Base-by-base conservation (phyloP, 768 basidiomycete genomes). In the Naganishia friedmannii region DNA sequence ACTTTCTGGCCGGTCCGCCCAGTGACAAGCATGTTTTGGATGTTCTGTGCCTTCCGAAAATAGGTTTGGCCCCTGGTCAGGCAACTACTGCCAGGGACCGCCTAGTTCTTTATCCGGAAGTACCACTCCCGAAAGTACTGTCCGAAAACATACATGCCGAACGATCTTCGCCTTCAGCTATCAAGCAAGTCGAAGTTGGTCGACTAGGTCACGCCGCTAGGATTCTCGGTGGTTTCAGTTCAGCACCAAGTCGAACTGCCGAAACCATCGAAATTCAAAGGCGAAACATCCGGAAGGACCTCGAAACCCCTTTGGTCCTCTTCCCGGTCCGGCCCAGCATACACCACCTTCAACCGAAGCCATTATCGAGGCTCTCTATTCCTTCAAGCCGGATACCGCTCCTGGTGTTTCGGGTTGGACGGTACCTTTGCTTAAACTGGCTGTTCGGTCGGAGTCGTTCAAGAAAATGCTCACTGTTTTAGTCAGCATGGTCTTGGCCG, bases 331-430 rank as follows among this genome's bases (percentile, higher is more conserved):
- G 10, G n/a, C 34, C 6, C 15, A n/a, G 3, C 57, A 58, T 34
- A 29, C 57, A 3, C 21, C 57, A 9, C 57, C 57, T 7, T 39
- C 57, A 15, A 39, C 57, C 19, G 57, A 58, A 58, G 57, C 34
- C 15, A 65, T 65, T n/a, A 23, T 26, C 37, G 63, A 28, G 42
- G 63, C 48, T 10, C 42, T 65, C 23, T 23, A 29, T 8, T 65
- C 63, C 23, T 53, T 67, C 31, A 54, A 67, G 19, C 66, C n/a
- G 3, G 66, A 67, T 19, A 53, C 66, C 6, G 66, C 66, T 1
- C 66, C 66, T n/a, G 66, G 66, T 15, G 37, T 67, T 13, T 67
- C 66, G 2, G 66, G 66, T 3, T 67, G 66, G 66, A 67, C 66
- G n/a, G 66, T 54, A 1, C 48, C 48, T 13, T 29, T 67, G 53